Conservation (phyloP, 768 basidiomycete species). For the Leccinum longicurvipes region DNA sequence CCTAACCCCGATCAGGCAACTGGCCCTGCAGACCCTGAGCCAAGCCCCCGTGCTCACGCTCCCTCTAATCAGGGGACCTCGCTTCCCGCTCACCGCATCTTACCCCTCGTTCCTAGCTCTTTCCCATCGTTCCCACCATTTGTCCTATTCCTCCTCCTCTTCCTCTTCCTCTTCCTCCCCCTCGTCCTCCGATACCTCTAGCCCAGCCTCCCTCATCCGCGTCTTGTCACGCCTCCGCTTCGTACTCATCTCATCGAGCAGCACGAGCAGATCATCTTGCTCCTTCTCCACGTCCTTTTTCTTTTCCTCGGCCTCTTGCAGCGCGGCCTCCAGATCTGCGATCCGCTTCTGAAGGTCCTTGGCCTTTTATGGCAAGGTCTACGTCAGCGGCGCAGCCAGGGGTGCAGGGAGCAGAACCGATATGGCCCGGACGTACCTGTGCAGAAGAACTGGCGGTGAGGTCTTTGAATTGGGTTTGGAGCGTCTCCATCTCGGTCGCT, state of each 20-base stretch:
- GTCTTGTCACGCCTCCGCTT: conserved; percentile 86
- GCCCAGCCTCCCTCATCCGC: conserved; percentile 63
- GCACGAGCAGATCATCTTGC: conserved; percentile 91
- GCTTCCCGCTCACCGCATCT: not conserved
- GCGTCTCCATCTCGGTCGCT: conserved; percentile 68
- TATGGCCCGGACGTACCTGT: conserved; percentile 32
- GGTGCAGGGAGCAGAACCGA: not conserved
- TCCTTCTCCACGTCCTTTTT: conserved; percentile 89
- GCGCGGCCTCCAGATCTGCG: conserved; percentile 41
- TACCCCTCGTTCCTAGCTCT: not conserved
- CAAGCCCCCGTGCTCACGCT: not conserved
- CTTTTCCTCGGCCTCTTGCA: conserved; percentile 57
- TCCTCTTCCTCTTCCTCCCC: conserved; percentile 64
- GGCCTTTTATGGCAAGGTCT: conserved; percentile 31
- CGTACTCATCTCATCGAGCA: conserved; percentile 85
- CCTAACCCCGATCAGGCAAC: not conserved
- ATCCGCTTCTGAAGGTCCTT: conserved; percentile 47
- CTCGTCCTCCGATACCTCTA: conserved; percentile 94
- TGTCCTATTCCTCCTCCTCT: conserved; percentile 34
- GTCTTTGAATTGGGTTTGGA: conserved; percentile 59
- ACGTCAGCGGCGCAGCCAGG: not conserved
- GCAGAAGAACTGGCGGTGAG: conserved; percentile 32
- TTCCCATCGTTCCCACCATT: not conserved
- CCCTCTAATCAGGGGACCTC: not conserved
- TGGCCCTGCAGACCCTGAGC: not conserved